Percentiles rank a stretch among this genome's conserved stretches.
These are phyloP conservation scores for Fusarium succisae DNA, from an alignment of 2,329 filamentous ascomycete species.

Conservation along the genomic window DNA sequence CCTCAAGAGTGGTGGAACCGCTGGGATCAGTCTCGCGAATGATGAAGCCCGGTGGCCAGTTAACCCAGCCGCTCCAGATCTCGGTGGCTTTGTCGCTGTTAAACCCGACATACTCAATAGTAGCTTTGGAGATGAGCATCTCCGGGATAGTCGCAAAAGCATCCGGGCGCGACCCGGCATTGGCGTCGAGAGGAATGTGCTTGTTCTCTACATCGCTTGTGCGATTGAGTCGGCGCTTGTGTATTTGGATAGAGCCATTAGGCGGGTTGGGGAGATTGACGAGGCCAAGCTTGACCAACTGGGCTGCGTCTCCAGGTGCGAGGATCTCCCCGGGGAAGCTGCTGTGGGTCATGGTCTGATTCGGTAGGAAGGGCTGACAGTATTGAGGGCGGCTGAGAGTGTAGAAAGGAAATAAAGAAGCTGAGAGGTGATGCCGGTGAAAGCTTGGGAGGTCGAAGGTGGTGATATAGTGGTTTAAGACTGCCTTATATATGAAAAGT, in stretches of 20 bases:
- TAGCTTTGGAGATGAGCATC: neutral
- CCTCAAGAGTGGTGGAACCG: neutral
- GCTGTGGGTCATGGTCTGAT: neutral
- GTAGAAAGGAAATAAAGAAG: neutral
- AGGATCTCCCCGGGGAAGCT: neutral
- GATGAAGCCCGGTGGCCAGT: neutral
- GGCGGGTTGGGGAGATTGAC: neutral
- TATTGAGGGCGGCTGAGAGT: no score
- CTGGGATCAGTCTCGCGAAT: neutral
- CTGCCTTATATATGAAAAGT: neutral
- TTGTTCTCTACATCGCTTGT: neutral
- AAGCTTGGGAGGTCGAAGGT: neutral
- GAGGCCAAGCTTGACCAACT: neutral
- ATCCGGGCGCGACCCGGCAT: neutral
- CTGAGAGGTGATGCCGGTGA: neutral
- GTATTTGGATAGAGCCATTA: neutral
- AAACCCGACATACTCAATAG: neutral
- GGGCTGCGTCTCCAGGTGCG: neutral
- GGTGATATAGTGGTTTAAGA: neutral
- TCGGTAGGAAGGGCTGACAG: neutral
- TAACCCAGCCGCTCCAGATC: neutral
- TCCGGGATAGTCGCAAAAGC: neutral
- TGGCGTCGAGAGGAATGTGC: neutral
- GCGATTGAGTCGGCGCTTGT: neutral
- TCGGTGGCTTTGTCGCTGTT: neutral